Evolutionary conservation across 192 early-diverging fungal species (phyloP), one percentile per base, ranked within the genome.

Genomic region (Spinellus fusiger): DNA sequence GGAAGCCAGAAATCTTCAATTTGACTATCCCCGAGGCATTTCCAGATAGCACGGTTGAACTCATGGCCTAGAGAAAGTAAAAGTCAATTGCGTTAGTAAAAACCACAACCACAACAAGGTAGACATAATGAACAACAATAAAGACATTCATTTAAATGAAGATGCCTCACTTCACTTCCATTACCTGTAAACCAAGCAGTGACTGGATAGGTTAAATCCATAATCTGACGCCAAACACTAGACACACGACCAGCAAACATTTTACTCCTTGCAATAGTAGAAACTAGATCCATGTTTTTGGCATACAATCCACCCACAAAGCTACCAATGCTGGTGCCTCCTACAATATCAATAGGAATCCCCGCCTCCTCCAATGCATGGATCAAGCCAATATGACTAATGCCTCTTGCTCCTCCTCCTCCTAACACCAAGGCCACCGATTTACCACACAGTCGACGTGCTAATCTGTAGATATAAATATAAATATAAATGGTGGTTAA

Each of bases 1-100:
- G 95, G 89, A 25, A 99, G 69, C 97, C 97, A 99, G 70, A 93
- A 85, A 55, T 99, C 97, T 76, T 99, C 95, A 53, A 99, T 97
- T 55, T 92, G 89, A 5, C 88, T 87, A 52, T 98, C 92, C 12
- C 74, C 77, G 61, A 99, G 93, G 52, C 90, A 89, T 71, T 96
- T 99, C 93, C 93, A 98, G 50, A 98, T 86, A 27, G 84, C 87
- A 13, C 97, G 84, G 71, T 99, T 99, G 73, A 99, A 95, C 65
- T 93, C 93, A 72, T 95, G 91, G 38, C 92, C 84, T 83, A 48
- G 12, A 65, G 58, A 23, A 35, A 58, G 12, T 26, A 31, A 54
- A 28, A 31, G 22, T 23, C 0, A 20, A 33, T 7, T 18, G 29
- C 3, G 26, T 18, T 6, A 16, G 20, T 54, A n/a, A 32, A 31